Percentiles rank a stretch among this genome's conserved stretches.
These are phyloP conservation scores for Calophaca sinica DNA, from an alignment of 306 rosid species.

Conservation along the genomic window DNA sequence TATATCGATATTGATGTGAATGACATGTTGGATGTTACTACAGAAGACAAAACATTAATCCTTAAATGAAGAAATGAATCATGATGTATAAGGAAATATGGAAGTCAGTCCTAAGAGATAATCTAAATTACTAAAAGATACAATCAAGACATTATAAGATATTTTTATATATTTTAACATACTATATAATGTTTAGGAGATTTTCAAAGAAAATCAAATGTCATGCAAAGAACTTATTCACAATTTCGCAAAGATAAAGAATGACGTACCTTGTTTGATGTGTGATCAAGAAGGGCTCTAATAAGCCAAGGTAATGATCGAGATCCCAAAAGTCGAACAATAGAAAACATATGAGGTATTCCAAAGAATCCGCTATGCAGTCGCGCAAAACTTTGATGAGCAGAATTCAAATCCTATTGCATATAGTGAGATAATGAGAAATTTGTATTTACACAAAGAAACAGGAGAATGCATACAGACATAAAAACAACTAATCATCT, in stretches of 20 bases:
- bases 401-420: conserved; percentile 85
- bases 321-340: conserved; percentile 86
- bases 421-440: conserved; percentile 31
- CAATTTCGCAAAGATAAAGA: conserved; percentile 34
- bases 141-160: not conserved
- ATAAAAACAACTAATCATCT: conserved; percentile 14
- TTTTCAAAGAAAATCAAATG: conserved; percentile 20
- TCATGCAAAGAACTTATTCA: conserved; percentile 30
- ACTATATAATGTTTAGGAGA: conserved; percentile 17
- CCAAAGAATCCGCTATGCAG: conserved; percentile 98
- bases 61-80: not conserved
- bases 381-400: conserved; percentile 97
- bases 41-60: not conserved
- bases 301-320: conserved; percentile 98
- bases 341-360: conserved; percentile 87
- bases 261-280: conserved; percentile 86
- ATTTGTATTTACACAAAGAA: conserved; percentile 14
- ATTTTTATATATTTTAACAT: not conserved
- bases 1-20: not conserved
- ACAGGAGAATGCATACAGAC: conserved; percentile 4
- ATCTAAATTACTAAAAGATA: conserved; percentile 3
- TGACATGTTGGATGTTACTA: conserved; percentile 16
- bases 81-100: not conserved
- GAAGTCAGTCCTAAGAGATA: not conserved
- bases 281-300: conserved; percentile 93